Evolutionary conservation across 2,329 filamentous ascomycete genomes (phyloP).

Genomic region (Lasiodiplodia gonubiensis): DNA sequence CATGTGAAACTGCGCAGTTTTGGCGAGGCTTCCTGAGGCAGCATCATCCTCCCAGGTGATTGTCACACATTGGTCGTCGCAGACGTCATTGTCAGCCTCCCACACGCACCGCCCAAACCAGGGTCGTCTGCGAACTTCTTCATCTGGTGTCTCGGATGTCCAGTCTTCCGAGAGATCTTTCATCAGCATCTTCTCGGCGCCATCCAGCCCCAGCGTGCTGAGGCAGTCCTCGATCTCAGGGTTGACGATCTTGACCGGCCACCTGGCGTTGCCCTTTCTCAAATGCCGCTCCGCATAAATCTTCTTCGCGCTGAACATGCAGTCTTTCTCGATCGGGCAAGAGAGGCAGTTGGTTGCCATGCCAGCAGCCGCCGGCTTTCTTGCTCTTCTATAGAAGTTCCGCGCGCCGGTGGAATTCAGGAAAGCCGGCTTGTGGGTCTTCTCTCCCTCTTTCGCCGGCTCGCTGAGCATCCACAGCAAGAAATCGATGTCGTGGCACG

Average conservation of each 20-base stretch:
- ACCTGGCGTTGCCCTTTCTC: conserved; percentile 69
- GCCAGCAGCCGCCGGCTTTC: conserved; percentile 78
- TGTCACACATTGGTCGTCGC: conserved; percentile 89
- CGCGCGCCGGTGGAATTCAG: conserved; percentile 79
- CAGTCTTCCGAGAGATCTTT: conserved; percentile 61
- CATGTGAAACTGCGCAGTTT: conserved; percentile 93
- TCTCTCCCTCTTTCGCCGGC: conserved; percentile 19
- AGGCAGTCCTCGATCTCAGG: conserved; percentile 86
- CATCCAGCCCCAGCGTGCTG: conserved; percentile 49
- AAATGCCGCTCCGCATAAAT: conserved; percentile 78
- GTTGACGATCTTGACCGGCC: conserved; percentile 89
- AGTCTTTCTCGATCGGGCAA: conserved; percentile 75
- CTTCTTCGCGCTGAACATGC: conserved; percentile 83
- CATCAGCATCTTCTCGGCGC: conserved; percentile 60
- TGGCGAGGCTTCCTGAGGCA: conserved; percentile 62
- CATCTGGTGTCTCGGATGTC: conserved; percentile 57
- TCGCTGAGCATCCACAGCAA: conserved; percentile 78
- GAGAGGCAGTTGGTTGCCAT: conserved; percentile 83
- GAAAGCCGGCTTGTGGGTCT: conserved; percentile 70
- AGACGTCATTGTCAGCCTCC: conserved; percentile 90
- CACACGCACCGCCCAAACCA: conserved; percentile 97
- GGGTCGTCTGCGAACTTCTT: conserved; percentile 56
- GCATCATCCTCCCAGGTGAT: conserved; percentile 81
- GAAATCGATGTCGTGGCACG: conserved; percentile 94
- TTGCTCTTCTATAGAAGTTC: conserved; percentile 75